These are phyloP conservation scores for Lunularia cruciata DNA, from an alignment of 225 moss, liverwort and hornwort species.

Conservation along the genomic window DNA sequence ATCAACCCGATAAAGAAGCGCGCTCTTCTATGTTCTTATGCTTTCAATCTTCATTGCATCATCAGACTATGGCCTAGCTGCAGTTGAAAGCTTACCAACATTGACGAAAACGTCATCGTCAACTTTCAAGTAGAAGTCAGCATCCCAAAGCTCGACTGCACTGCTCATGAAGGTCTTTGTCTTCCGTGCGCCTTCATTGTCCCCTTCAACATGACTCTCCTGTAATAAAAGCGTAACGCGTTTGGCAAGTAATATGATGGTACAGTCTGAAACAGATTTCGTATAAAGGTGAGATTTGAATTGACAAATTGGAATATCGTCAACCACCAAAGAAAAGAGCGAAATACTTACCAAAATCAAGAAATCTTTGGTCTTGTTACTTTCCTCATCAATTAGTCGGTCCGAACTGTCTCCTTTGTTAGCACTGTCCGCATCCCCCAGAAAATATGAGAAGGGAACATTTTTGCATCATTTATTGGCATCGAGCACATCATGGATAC, in stretches of 20 bases:
- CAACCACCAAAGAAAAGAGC: neutral
- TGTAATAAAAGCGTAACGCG: slow-evolving; percentile 28
- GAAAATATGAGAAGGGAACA: neutral
- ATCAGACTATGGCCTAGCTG: no score
- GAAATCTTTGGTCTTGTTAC: slow-evolving; percentile 67
- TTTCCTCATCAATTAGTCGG: slow-evolving; percentile 81
- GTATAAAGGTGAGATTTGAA: no score
- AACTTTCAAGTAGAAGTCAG: slow-evolving; percentile 93
- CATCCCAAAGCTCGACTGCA: slow-evolving; percentile 80
- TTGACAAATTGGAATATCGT: neutral
- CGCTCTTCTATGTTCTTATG: no score
- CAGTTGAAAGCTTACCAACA: slow-evolving; percentile 59
- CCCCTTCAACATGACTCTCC: slow-evolving; percentile 93
- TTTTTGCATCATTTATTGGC: neutral
- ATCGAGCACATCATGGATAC: neutral
- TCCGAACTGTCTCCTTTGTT: slow-evolving; percentile 97
- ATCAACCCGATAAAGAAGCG: no score
- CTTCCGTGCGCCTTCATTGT: slow-evolving; percentile 74
- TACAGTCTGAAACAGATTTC: neutral
- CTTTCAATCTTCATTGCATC: no score
- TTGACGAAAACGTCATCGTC: slow-evolving; percentile 83
- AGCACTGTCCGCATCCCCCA: slow-evolving; percentile 52
- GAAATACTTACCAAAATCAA: slow-evolving; percentile 65
- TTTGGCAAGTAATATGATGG: neutral
- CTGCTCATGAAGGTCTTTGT: slow-evolving; percentile 65